Base-by-base conservation (phyloP, 768 basidiomycete species). In the Ramaria sp. region DNA sequence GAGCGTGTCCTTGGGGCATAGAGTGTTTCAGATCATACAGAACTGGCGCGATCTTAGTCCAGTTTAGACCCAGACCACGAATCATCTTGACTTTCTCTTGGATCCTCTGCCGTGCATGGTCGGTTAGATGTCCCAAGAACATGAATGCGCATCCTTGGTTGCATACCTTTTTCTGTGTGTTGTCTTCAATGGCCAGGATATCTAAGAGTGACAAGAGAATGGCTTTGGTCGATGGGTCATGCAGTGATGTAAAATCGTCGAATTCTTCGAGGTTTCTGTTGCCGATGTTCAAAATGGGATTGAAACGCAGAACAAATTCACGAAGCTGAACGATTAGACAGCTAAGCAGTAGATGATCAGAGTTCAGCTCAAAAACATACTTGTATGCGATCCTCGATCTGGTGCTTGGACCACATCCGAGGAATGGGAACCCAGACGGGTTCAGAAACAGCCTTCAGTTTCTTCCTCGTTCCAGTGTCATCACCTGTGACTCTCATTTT, bases 301-400 rank as follows among this genome's bases (percentile, higher is more conserved):
- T 71, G 60, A 90, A 90, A 34, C 88, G 77, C 48, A 86, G 64
- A 11, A 79, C 65, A 65, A 89, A 91, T 68, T 91, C 88, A 57
- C 88, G 81, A 43, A 90, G 83, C 61, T 80, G 72, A 24, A 20
- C 45, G 9, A 27, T 11, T 38, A 17, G 17, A 19, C 39, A 15
- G 4, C n/a, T 11, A 4, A 42, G 27, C 30, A 30, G 17, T 6
- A 51, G 30, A 50, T 2, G n/a, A 22, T 22, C 24, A 33, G 22
- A 34, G 17, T 43, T 43, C 13, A 57, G 19, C 1, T n/a, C 10
- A 33, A 12, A n/a, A 41, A 51, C 59, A 39, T 20, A 64, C 63
- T 24, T 49, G 39, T 48, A 90, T 77, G 10, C 88, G 81, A 27
- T 76, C 73, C 60, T 85, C 75, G 0, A 76, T 80, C 41, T 79